Percentiles rank a stretch among this genome's conserved stretches.
These are phyloP conservation scores for Cornus kousa DNA, from an alignment of 148 eudicot species.

Conservation along the genomic window DNA sequence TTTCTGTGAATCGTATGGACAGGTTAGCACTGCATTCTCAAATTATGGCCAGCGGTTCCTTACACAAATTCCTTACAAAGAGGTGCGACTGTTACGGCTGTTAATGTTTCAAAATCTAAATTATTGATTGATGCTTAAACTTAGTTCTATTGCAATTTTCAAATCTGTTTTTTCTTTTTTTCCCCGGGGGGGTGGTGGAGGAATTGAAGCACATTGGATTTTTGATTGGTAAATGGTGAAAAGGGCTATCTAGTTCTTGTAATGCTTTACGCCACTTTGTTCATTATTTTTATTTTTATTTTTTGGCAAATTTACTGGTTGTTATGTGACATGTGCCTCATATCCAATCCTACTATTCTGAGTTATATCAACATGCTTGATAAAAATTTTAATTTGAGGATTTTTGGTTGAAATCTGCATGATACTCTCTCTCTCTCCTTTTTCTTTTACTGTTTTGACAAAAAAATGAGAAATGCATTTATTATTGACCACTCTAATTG, in stretches of 20 bases:
- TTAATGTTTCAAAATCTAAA: too few species aligned
- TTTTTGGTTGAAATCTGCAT: neutral
- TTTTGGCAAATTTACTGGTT: neutral
- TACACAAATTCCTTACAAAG: neutral
- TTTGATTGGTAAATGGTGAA: neutral
- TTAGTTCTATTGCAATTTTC: too few species aligned
- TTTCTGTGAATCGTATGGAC: neutral
- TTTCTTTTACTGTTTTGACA: neutral
- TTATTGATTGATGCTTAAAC: too few species aligned
- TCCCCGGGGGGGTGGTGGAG: too few species aligned
- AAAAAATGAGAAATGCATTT: neutral
- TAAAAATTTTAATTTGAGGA: neutral
- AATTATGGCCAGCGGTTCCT: slow-evolving; percentile 2
- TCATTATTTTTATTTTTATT: neutral
- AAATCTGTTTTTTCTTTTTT: too few species aligned
- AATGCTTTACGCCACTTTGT: neutral
- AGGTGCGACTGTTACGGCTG: neutral
- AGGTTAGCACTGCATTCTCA: slow-evolving; percentile 4
- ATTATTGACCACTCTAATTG: neutral
- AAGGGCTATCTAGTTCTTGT: neutral
- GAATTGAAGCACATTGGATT: neutral
- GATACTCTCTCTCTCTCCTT: neutral
- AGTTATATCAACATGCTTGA: neutral
- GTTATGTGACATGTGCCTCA: neutral
- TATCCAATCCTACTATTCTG: neutral